Percentiles rank a stretch among this genome's conserved stretches.
These are phyloP conservation scores for Aphanomyces astaci DNA, from an alignment of 352 stramenopile genomes.

Conservation along the genomic window DNA sequence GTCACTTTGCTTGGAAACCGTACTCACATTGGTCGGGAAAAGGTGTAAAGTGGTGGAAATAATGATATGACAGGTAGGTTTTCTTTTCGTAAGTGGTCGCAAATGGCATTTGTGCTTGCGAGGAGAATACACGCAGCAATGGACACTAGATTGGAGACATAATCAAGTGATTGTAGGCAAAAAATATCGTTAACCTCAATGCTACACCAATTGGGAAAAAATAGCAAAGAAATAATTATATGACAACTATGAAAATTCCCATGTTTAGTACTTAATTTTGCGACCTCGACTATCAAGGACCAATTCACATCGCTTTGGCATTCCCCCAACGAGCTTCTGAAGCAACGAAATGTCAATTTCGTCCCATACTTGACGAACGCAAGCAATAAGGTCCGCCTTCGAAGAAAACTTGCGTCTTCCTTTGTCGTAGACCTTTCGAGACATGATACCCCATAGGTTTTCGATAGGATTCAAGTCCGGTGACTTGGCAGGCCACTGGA, in stretches of 20 bases:
- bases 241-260: not conserved
- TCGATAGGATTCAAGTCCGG: slow-evolving; percentile 21
- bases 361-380: not conserved
- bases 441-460: slow-evolving; percentile 25
- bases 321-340: not conserved
- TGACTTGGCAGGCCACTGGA: slow-evolving; percentile 8
- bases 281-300: not conserved
- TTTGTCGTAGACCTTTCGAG: slow-evolving; percentile 15
- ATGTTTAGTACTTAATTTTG: not conserved
- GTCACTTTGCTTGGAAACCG: not conserved
- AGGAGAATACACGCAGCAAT: not conserved
- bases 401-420: slow-evolving; percentile 1
- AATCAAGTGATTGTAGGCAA: not conserved
- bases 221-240: not conserved
- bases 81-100: not conserved
- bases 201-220: not conserved
- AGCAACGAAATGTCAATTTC: slow-evolving; percentile 8
- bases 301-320: not conserved
- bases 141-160: not conserved
- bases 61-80: not conserved
- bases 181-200: not conserved
- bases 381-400: not conserved
- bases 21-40: not conserved
- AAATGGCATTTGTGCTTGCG: not conserved
- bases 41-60: not conserved